These are phyloP conservation scores for Macrolepiota fuliginosa DNA, from an alignment of 768 basidiomycete species.

Conservation along the genomic window DNA sequence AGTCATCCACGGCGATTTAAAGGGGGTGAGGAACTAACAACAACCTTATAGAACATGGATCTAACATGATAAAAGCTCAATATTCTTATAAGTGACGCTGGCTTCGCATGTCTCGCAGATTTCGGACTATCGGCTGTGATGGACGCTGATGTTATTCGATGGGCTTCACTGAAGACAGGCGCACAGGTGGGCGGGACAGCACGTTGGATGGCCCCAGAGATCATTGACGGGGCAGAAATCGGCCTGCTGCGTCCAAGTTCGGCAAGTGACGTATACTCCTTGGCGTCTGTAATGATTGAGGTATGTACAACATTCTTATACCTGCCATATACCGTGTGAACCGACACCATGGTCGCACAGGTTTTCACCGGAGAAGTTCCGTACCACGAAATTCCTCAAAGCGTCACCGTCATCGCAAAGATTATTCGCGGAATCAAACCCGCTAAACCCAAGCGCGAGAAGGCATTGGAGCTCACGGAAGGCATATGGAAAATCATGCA, in stretches of 20 bases:
- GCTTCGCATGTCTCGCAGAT: background rate
- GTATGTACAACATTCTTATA: background rate
- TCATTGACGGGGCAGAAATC: slow-evolving; percentile 4
- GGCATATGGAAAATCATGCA: slow-evolving; percentile 2
- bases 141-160: background rate
- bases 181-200: background rate
- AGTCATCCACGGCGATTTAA: background rate
- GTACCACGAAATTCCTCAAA: slow-evolving; percentile 17
- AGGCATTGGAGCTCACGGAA: background rate
- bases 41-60: background rate
- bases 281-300: slow-evolving; percentile 18
- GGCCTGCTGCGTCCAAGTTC: background rate
- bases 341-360: background rate
- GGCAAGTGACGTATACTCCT: slow-evolving; percentile 16
- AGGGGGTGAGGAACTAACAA: background rate
- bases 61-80: background rate
- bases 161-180: background rate
- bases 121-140: background rate
- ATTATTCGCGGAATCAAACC: slow-evolving; percentile 18
- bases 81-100: background rate
- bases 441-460: background rate
- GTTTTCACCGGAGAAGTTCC: slow-evolving; percentile 21
- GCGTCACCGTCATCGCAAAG: slow-evolving; percentile 17
- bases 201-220: slow-evolving; percentile 1
- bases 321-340: background rate